Percentiles rank a stretch among this genome's conserved stretches.
Evolutionary conservation across 305 asterid genomes (phyloP).

Genomic region (Stenogyne calaminthoides): DNA sequence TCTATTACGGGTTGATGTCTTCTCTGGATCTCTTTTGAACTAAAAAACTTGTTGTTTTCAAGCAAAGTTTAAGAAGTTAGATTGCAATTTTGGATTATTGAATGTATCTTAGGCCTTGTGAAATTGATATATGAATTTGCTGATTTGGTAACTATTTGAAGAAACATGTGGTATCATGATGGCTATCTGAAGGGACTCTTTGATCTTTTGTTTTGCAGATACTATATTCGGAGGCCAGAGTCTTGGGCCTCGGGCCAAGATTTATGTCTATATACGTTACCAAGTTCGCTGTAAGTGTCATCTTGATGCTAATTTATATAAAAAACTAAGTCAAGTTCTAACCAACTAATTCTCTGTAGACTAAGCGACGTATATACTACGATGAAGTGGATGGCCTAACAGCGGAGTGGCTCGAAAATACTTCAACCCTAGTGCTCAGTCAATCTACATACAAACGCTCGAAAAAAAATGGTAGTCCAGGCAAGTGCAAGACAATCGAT

Average conservation of each 20-base stretch:
- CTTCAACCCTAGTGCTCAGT: slow-evolving; percentile 71
- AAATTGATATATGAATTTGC: neutral
- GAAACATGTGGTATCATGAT: neutral
- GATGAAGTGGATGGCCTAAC: slow-evolving; percentile 80
- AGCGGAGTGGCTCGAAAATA: slow-evolving; percentile 84
- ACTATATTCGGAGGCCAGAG: slow-evolving; percentile 74
- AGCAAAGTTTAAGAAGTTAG: neutral
- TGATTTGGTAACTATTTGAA: neutral
- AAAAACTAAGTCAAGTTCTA: neutral
- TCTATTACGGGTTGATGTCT: no score
- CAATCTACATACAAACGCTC: slow-evolving; percentile 45
- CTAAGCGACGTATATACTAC: slow-evolving; percentile 73
- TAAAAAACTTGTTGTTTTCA: no score
- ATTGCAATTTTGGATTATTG: neutral
- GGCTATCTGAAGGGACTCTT: neutral
- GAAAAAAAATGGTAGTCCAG: slow-evolving; percentile 51
- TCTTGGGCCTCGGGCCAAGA: slow-evolving; percentile 84
- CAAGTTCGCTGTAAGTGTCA: slow-evolving; percentile 74
- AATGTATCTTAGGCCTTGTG: neutral
- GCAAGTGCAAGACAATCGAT: slow-evolving; percentile 55
- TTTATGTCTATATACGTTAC: slow-evolving; percentile 86
- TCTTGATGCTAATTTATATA: neutral
- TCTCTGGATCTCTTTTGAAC: no score
- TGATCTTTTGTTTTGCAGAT: slow-evolving; percentile 48
- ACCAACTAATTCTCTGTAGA: slow-evolving; percentile 23